phyloP scores from a whole-genome alignment of 768 basidiomycete species.

The Fistulinella prunicolor region DNA sequence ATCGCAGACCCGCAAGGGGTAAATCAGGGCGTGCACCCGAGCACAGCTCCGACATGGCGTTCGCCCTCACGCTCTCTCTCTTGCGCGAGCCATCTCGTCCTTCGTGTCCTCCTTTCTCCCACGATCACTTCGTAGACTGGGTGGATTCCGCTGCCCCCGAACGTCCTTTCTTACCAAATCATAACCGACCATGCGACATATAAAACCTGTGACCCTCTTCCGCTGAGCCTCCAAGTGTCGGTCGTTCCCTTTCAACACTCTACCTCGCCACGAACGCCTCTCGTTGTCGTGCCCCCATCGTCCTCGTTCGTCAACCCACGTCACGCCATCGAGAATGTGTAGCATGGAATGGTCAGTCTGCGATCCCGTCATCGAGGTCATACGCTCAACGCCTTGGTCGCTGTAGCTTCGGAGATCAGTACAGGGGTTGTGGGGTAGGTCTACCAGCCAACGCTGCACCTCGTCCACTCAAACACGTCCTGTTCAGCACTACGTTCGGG shows the following conservation, averaged over 20 bases:
- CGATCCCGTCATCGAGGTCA: background rate
- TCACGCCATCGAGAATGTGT: slow-evolving; percentile 42
- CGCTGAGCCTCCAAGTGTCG: too few species aligned
- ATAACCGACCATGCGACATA: slow-evolving; percentile 20
- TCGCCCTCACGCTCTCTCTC: background rate
- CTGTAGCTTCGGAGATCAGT: slow-evolving; percentile 39
- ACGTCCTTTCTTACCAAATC: slow-evolving; percentile 31
- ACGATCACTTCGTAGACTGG: slow-evolving; percentile 32
- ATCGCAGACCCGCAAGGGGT: slow-evolving; percentile 22
- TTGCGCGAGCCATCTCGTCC: background rate
- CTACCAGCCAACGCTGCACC: background rate
- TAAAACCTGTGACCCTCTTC: slow-evolving; percentile 23
- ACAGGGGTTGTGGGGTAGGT: slow-evolving; percentile 42
- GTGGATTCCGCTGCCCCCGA: slow-evolving; percentile 31
- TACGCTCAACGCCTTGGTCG: slow-evolving; percentile 7
- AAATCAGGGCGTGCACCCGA: slow-evolving; percentile 26
- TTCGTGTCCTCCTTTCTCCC: slow-evolving; percentile 27
- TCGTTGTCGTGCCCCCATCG: background rate
- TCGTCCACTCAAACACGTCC: slow-evolving; percentile 3
- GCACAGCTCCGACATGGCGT: slow-evolving; percentile 23
- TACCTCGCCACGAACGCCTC: too few species aligned
- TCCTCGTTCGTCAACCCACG: slow-evolving; percentile 1
- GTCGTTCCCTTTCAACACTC: too few species aligned
- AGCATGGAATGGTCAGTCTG: slow-evolving; percentile 51
- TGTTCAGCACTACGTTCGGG: slow-evolving; percentile 57